Evolutionary conservation across 2,329 filamentous ascomycete genomes (phyloP).

Genomic region (Calonectria pauciramosa): DNA sequence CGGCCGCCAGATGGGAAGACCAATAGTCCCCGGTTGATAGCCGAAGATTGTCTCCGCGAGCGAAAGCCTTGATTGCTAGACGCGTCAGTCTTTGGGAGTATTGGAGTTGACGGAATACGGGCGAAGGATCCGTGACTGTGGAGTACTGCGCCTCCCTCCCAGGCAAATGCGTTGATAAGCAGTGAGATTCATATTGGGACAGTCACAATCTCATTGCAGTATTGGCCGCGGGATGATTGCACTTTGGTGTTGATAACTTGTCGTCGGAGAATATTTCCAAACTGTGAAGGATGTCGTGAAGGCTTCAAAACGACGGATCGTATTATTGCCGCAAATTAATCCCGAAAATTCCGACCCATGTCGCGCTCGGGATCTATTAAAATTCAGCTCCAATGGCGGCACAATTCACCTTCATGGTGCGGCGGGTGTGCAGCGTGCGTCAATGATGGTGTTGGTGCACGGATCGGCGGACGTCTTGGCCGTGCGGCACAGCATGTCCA

Average conservation of each 20-base stretch:
- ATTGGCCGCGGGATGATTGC: neutral
- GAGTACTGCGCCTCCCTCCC: conserved; percentile 9
- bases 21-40: conserved; percentile 1
- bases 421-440: neutral
- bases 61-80: neutral
- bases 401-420: neutral
- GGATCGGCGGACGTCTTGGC: conserved; percentile 16
- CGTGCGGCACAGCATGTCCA: conserved; percentile 18
- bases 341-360: conserved; percentile 30
- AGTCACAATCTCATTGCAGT: neutral
- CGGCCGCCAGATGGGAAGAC: conserved; percentile 12
- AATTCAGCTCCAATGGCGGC: neutral
- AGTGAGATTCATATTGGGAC: neutral
- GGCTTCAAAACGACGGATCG: conserved; percentile 11
- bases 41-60: neutral
- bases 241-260: neutral
- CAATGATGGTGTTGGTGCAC: conserved; percentile 8
- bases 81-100: conserved; percentile 3
- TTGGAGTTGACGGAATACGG: conserved; percentile 20
- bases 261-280: neutral
- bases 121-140: conserved; percentile 8
- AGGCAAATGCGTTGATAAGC: conserved; percentile 1
- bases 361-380: neutral
- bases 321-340: conserved; percentile 11
- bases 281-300: conserved; percentile 8